Evolutionary conservation across 768 basidiomycete genomes (phyloP), one percentile per base, ranked within the genome.

Genomic region (Termitomyces titanicus): DNA sequence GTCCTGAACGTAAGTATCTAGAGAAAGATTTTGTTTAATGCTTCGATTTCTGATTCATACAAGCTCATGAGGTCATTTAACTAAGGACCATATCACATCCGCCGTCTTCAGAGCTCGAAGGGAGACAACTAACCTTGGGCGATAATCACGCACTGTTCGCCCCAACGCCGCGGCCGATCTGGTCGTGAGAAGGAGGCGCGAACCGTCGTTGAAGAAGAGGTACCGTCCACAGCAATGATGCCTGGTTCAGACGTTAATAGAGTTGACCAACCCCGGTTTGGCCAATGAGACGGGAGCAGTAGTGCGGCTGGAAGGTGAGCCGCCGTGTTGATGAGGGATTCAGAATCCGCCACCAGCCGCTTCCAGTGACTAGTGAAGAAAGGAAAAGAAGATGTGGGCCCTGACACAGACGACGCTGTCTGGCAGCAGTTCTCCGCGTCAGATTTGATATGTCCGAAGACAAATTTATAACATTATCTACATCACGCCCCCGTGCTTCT

Each of bases 381-480:
- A 25, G 48, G 44, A 51, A 42, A 50, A 50, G 54, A 35, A 42
- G 46, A 48, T 56, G 44, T 39, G 35, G 43, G 39, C 48, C 56
- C 50, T 54, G 50, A 54, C 43, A 25, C 44, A 40, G 10, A 33
- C 18, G 13, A n/a, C 24, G 13, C 43, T 55, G 47, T 45, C 43
- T 47, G 57, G 48, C 51, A 53, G 52, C 52, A 47, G 44, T 56
- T 60, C n/a, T 51, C 52, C 59, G 51, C 45, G 39, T 51, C 47
- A 25, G 59, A 45, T 12, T 47, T 58, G 56, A 61, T 55, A 58
- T 56, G 56, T 61, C 57, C 48, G 54, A 58, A 51, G 20, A 45
- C 47, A 38, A 51, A 53, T 38, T 34, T 37, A 45, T 37, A 54
- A 54, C 15, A 58, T n/a, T n/a, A n/a, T 47, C 38, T 52, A 37